phyloP scores from a whole-genome alignment of 2,329 filamentous ascomycete species.

The Pseudogymnoascus sp. region DNA sequence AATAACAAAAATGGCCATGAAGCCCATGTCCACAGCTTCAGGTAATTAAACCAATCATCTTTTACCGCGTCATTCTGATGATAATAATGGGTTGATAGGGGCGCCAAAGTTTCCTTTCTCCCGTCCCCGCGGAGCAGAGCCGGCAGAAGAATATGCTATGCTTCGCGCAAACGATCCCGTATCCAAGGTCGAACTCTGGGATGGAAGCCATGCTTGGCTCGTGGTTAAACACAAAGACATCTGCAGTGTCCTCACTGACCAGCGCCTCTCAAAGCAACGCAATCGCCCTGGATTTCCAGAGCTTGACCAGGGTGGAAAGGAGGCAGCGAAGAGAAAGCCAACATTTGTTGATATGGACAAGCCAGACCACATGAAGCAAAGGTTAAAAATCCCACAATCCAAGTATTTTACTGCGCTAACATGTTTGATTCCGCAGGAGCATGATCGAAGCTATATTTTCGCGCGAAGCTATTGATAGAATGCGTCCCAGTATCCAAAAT shows the following conservation, averaged over 20 bases:
- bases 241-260: slow-evolving; percentile 35
- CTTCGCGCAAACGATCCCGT: slow-evolving; percentile 37
- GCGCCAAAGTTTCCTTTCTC: slow-evolving; percentile 33
- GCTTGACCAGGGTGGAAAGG: slow-evolving; percentile 38
- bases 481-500: slow-evolving; percentile 39
- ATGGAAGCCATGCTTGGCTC: slow-evolving; percentile 40
- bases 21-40: neutral
- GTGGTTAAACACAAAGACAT: slow-evolving; percentile 42
- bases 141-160: slow-evolving; percentile 36
- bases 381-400: slow-evolving; percentile 22
- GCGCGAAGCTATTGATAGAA: slow-evolving; percentile 30
- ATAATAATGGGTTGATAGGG: slow-evolving; percentile 10
- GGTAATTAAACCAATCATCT: neutral
- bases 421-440: slow-evolving; percentile 23
- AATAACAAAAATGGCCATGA: neutral
- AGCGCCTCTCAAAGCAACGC: slow-evolving; percentile 40
- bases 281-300: slow-evolving; percentile 39
- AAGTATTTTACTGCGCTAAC: neutral
- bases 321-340: slow-evolving; percentile 40
- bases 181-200: slow-evolving; percentile 38
- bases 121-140: slow-evolving; percentile 32
- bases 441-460: slow-evolving; percentile 41
- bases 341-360: slow-evolving; percentile 46
- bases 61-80: neutral
- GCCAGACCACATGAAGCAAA: slow-evolving; percentile 39